Percentiles rank a stretch among this genome's conserved stretches.
These are phyloP conservation scores for Entomortierella chlamydospora DNA, from an alignment of 192 early-diverging fungal species.

Conservation along the genomic window DNA sequence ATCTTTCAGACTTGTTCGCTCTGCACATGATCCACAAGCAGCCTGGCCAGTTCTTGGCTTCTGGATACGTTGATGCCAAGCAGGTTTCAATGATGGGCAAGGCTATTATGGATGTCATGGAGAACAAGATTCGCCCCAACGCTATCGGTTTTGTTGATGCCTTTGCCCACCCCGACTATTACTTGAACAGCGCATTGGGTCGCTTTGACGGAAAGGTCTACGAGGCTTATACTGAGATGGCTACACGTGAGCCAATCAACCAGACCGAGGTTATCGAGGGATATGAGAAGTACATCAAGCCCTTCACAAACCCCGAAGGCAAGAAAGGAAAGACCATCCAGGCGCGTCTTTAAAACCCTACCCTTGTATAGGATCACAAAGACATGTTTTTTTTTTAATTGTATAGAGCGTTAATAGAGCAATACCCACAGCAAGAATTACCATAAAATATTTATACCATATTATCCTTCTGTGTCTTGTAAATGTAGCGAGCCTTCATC, in stretches of 20 bases:
- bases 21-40: slow-evolving; percentile 79
- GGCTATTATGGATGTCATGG: slow-evolving; percentile 64
- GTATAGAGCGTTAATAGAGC: too few species aligned
- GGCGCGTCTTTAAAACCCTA: slow-evolving; percentile 41
- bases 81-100: slow-evolving; percentile 65
- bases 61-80: slow-evolving; percentile 62
- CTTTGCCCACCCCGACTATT: slow-evolving; percentile 80
- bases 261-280: slow-evolving; percentile 66
- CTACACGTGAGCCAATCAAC: slow-evolving; percentile 82
- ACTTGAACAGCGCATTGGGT: slow-evolving; percentile 82
- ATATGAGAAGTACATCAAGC: slow-evolving; percentile 65
- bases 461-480: too few species aligned
- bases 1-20: slow-evolving; percentile 64
- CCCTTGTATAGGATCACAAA: slow-evolving; percentile 5
- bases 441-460: too few species aligned
- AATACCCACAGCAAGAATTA: too few species aligned
- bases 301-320: slow-evolving; percentile 46
- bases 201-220: slow-evolving; percentile 84
- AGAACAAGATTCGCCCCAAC: slow-evolving; percentile 74
- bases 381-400: too few species aligned
- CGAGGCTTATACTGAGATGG: slow-evolving; percentile 80
- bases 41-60: slow-evolving; percentile 70
- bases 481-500: too few species aligned
- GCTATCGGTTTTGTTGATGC: slow-evolving; percentile 86
- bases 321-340: slow-evolving; percentile 41